Base-by-base conservation (phyloP, 1,284 basidiomycete genomes). In the Phellinidium pouzarii region DNA sequence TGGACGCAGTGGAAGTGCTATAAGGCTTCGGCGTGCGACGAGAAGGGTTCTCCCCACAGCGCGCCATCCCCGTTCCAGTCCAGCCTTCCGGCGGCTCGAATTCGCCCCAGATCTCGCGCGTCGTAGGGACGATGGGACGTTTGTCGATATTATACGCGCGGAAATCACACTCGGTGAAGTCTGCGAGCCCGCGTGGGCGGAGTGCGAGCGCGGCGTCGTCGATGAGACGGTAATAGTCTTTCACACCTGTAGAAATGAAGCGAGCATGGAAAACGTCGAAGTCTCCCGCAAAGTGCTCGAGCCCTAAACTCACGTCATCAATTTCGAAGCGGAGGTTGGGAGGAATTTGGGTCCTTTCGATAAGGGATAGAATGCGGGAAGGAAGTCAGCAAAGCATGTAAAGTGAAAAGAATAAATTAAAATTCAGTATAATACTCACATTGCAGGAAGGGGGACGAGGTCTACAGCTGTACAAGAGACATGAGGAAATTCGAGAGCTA, bases 271-370 rank as follows among this genome's bases (percentile, higher is more conserved):
- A 80, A 22, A 84, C 80, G 60, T 89, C 77, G 66, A 88, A 90
- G 49, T 80, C 74, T 4, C 80, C 81, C 60, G 82, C 86, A 62
- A 83, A 89, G 66, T 90, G 87, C 59, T 87, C 82, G 11, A 90
- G 71, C 1, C 87, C 87, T 17, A 89, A 77, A 66, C 89, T 89
- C 61, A 89, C 80, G 65, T 90, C 87, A 65, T 90, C 87, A 5
- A 89, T 77, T 66, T 90, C 87, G 60, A 81, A 84, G 81, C 83
- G 78, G 66, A 80, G 77, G 64, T 88, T 88, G 26, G 69, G 68
- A 41, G 85, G 86, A 76, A 50, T 51, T 14, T 29, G 27, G 23
- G 38, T 36, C 38, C 52, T 42, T n/a, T 29, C 20, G 17, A 44
- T 42, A 17, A 48, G n/a, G 6, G 34, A 23, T 20, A 41, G 47